Conservation (phyloP, 2,329 filamentous ascomycete species). For the Aspergillus tanneri region DNA sequence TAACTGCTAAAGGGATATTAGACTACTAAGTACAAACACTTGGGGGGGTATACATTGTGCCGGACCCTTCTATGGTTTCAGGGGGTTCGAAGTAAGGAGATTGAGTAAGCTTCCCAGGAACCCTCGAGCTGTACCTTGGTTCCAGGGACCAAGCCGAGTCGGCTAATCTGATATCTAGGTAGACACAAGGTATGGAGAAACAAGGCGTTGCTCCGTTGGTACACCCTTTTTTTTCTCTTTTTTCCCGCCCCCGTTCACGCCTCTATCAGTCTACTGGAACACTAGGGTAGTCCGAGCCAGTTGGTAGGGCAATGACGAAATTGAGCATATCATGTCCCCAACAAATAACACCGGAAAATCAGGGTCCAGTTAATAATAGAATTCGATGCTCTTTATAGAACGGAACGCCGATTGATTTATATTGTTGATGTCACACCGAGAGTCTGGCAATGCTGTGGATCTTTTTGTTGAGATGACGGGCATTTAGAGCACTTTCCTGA, state of each 20-base stretch:
- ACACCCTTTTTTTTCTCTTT: no score
- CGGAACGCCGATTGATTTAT: no score
- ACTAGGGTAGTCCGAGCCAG: not conserved
- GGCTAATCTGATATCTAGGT: not conserved
- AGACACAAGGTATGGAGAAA: no score
- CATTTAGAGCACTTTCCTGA: not conserved
- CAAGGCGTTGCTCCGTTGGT: no score
- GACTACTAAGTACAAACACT: not conserved
- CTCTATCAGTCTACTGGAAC: no score
- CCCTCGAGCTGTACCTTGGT: not conserved
- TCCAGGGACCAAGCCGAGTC: not conserved
- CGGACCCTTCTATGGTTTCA: not conserved
- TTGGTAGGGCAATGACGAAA: not conserved
- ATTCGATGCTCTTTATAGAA: not conserved
- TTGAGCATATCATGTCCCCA: not conserved
- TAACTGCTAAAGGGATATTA: not conserved
- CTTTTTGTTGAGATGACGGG: not conserved
- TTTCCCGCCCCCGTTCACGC: no score
- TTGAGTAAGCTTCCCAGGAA: not conserved
- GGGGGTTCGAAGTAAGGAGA: not conserved
- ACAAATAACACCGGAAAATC: not conserved
- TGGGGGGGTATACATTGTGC: no score
- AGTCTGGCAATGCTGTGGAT: no score
- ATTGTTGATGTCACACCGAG: no score
- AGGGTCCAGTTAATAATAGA: not conserved